phyloP scores from a whole-genome alignment of 768 basidiomycete genomes.

The Myochromella boudieri region DNA sequence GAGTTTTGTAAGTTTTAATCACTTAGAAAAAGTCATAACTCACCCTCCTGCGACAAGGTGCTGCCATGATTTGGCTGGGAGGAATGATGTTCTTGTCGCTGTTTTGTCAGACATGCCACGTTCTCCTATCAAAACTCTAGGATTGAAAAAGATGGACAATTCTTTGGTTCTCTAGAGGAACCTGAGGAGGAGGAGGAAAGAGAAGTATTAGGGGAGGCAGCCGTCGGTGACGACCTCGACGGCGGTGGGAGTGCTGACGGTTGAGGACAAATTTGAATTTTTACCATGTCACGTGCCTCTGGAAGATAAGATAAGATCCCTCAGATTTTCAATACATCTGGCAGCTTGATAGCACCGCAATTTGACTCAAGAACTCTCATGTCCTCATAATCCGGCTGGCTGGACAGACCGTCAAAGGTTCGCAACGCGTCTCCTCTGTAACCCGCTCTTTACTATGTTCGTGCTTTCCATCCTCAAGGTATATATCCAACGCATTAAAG shows the following conservation, averaged over 20 bases:
- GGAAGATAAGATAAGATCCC: conserved; percentile 16
- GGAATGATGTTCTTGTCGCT: conserved; percentile 32
- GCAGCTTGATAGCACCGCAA: background rate
- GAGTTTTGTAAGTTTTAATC: background rate
- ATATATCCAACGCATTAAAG: background rate
- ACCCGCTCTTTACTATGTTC: conserved; percentile 35
- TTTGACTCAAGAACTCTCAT: conserved; percentile 5
- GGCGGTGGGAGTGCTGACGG: no score
- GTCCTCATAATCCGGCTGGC: conserved; percentile 6
- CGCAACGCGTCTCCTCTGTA: no score
- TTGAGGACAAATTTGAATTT: no score
- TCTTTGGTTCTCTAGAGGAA: background rate
- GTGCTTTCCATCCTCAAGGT: conserved; percentile 46
- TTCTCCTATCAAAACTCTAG: conserved; percentile 4
- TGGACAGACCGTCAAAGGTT: background rate
- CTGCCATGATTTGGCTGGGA: conserved; percentile 79
- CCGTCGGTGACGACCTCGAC: background rate
- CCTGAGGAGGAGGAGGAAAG: background rate
- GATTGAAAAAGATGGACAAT: background rate
- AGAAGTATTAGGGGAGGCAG: background rate
- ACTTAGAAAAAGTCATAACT: conserved; percentile 25
- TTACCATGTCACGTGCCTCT: conserved; percentile 14
- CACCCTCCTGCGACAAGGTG: conserved; percentile 89
- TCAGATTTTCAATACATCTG: conserved; percentile 1
- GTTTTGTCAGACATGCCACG: conserved; percentile 23